Conservation (phyloP, 2,329 filamentous ascomycete genomes). For the Aureobasidium mangrovei region DNA sequence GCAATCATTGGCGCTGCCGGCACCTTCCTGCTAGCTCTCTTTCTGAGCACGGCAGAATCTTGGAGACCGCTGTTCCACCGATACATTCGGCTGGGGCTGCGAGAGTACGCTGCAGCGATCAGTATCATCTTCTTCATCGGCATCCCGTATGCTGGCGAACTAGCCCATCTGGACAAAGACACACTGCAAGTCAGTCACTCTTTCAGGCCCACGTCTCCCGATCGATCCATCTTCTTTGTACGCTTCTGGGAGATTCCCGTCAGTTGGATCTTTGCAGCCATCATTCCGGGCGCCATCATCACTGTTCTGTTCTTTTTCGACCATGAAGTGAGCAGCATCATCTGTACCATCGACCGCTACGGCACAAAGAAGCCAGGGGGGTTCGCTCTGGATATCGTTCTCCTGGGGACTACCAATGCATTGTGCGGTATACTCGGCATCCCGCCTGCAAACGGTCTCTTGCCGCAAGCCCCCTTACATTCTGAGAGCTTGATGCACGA, state of each 20-base stretch:
- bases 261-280: conserved; percentile 51
- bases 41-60: conserved; percentile 51
- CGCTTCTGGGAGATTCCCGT: conserved; percentile 54
- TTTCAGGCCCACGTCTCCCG: conserved; percentile 50
- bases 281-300: conserved; percentile 55
- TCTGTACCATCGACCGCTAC: conserved; percentile 55
- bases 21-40: conserved; percentile 54
- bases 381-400: conserved; percentile 55
- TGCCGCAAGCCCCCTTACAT: conserved; percentile 58
- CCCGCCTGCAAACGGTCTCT: conserved; percentile 55
- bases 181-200: conserved; percentile 47
- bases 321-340: conserved; percentile 61
- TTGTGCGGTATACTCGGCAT: conserved; percentile 58
- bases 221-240: conserved; percentile 50
- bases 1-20: conserved; percentile 55
- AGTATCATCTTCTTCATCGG: conserved; percentile 58
- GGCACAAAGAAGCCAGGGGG: conserved; percentile 53
- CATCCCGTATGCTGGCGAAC: conserved; percentile 52
- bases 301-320: conserved; percentile 63
- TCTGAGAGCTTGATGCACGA: conserved; percentile 54
- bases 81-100: conserved; percentile 51
- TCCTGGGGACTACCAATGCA: conserved; percentile 54
- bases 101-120: conserved; percentile 58
- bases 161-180: conserved; percentile 50
- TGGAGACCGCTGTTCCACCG: conserved; percentile 55